These are phyloP conservation scores for Malania oleifera DNA, from an alignment of 164 flowering plant species.

Conservation along the genomic window DNA sequence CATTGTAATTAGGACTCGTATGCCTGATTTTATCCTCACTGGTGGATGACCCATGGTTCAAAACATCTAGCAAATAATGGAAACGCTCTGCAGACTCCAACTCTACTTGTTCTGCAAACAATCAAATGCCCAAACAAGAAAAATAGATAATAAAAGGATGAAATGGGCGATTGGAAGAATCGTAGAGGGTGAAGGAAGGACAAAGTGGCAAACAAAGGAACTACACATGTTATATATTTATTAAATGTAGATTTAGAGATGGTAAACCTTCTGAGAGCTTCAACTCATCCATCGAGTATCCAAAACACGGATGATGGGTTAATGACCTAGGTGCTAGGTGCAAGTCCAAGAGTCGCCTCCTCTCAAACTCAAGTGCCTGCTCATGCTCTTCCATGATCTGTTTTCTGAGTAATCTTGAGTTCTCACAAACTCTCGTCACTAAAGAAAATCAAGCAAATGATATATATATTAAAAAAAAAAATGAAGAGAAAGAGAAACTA, in stretches of 20 bases:
- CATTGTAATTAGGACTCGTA: conserved; percentile 20
- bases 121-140: not conserved
- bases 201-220: no score
- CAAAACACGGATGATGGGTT: conserved; percentile 26
- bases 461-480: not conserved
- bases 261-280: conserved; percentile 38
- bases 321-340: conserved; percentile 37
- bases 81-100: conserved; percentile 28
- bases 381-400: conserved; percentile 57
- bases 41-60: conserved; percentile 27
- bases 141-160: not conserved
- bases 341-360: conserved; percentile 39
- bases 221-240: not conserved
- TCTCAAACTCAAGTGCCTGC: conserved; percentile 50
- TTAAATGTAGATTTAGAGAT: not conserved
- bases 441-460: not conserved
- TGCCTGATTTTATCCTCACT: conserved; percentile 19
- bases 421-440: conserved; percentile 46
- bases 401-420: conserved; percentile 43
- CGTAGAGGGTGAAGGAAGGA: not conserved
- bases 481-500: not conserved
- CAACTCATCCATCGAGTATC: conserved; percentile 42
- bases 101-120: conserved; percentile 21
- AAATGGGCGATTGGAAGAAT: not conserved
- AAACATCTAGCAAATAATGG: conserved; percentile 29